These are phyloP conservation scores for Basipetospora chlamydospora DNA, from an alignment of 2,329 filamentous ascomycete species.

Conservation along the genomic window DNA sequence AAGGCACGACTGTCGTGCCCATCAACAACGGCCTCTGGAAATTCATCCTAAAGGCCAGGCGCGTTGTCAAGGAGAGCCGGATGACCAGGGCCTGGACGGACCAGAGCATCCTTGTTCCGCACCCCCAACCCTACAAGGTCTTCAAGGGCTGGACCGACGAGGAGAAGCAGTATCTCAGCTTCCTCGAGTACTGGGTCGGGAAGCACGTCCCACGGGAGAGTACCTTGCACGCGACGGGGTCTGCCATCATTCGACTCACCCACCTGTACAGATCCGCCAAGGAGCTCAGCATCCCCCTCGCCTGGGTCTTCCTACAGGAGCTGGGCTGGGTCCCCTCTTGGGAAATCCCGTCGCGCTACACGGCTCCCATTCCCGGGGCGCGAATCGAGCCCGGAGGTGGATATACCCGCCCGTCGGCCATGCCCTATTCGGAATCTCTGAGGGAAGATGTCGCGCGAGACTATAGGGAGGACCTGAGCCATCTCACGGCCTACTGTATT, in stretches of 20 bases:
- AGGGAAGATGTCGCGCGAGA: slow-evolving; percentile 29
- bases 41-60: slow-evolving; percentile 36
- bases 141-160: slow-evolving; percentile 26
- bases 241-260: slow-evolving; percentile 47
- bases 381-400: slow-evolving; percentile 8
- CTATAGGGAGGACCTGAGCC: slow-evolving; percentile 43
- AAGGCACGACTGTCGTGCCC: background rate
- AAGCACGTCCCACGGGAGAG: slow-evolving; percentile 34
- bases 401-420: slow-evolving; percentile 44
- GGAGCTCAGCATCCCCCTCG: slow-evolving; percentile 28
- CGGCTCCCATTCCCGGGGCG: slow-evolving; percentile 36
- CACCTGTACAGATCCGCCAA: slow-evolving; percentile 41
- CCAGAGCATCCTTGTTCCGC: slow-evolving; percentile 27
- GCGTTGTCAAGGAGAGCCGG: slow-evolving; percentile 36
- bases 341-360: slow-evolving; percentile 53
- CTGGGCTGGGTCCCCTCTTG: slow-evolving; percentile 56
- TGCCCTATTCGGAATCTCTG: slow-evolving; percentile 21
- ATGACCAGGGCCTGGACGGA: slow-evolving; percentile 31
- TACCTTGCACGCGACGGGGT: slow-evolving; percentile 44
- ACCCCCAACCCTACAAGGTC: background rate
- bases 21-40: slow-evolving; percentile 15
- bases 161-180: slow-evolving; percentile 46
- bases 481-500: slow-evolving; percentile 56
- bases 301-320: slow-evolving; percentile 60
- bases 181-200: slow-evolving; percentile 52